phyloP scores from a whole-genome alignment of 768 basidiomycete genomes.

The Scleroderma bovista region DNA sequence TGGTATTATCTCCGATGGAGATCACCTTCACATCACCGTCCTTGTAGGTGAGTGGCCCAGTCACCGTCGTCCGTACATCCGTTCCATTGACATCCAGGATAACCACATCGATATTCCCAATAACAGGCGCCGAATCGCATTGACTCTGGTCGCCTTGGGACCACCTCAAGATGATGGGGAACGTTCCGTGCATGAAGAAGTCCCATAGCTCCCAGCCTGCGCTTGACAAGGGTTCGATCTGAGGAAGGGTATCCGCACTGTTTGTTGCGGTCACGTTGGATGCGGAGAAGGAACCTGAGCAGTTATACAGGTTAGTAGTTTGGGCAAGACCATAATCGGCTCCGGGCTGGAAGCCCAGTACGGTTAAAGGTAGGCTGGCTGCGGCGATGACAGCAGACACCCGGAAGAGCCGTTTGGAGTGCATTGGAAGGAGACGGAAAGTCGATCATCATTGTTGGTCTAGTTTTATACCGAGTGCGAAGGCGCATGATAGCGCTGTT shows the following conservation, averaged over 20 bases:
- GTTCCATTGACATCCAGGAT: slow-evolving; percentile 4
- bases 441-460: too few relatives aligned
- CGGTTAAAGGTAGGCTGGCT: not conserved
- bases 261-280: slow-evolving; percentile 13
- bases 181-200: slow-evolving; percentile 7
- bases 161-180: slow-evolving; percentile 12
- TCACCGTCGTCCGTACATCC: not conserved
- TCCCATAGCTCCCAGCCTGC: slow-evolving; percentile 15
- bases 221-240: not conserved
- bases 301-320: slow-evolving; percentile 14
- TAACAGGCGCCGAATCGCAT: not conserved
- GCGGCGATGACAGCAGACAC: not conserved
- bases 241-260: slow-evolving; percentile 13
- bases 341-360: slow-evolving; percentile 6
- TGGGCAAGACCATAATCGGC: slow-evolving; percentile 9
- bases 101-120: slow-evolving; percentile 9
- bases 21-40: slow-evolving; percentile 5
- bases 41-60: slow-evolving; percentile 1
- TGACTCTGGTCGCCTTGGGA: slow-evolving; percentile 7
- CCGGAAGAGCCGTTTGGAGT: too few relatives aligned
- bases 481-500: too few relatives aligned
- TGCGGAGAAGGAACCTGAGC: slow-evolving; percentile 4
- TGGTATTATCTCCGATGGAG: slow-evolving; percentile 3
- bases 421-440: too few relatives aligned
- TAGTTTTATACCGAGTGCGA: too few relatives aligned